Percentiles rank a stretch among this genome's conserved stretches.
phyloP scores from a whole-genome alignment of 2,329 filamentous ascomycete species.

The Xylariaceae sp. region DNA sequence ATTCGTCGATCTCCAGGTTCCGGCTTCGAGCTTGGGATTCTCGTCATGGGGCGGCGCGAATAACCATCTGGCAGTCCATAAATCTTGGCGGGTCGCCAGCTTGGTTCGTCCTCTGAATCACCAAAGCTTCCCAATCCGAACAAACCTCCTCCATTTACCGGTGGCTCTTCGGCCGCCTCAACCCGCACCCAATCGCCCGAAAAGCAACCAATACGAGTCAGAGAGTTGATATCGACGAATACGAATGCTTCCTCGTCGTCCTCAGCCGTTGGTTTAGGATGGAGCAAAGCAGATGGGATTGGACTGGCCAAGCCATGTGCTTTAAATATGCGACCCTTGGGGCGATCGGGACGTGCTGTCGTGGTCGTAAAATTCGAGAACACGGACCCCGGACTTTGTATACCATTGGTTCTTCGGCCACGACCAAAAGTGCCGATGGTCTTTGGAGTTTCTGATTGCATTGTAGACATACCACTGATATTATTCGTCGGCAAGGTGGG shows the following conservation, averaged over 20 bases:
- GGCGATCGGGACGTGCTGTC: conserved; percentile 68
- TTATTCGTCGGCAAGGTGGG: conserved; percentile 72
- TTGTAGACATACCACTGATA: conserved; percentile 72
- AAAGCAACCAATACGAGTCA: conserved; percentile 90
- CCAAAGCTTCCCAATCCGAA: conserved; percentile 65
- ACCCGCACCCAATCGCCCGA: conserved; percentile 95
- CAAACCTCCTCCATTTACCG: conserved; percentile 57
- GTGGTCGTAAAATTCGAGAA: conserved; percentile 83
- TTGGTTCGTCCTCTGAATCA: conserved; percentile 53
- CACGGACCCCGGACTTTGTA: conserved; percentile 78
- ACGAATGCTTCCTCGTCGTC: conserved; percentile 88
- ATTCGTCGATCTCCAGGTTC: conserved; percentile 43
- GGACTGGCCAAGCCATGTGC: conserved; percentile 66
- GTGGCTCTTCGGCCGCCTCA: conserved; percentile 70
- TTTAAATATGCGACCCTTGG: conserved; percentile 75
- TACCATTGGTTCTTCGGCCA: conserved; percentile 61
- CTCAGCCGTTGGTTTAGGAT: conserved; percentile 69
- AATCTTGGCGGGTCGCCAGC: conserved; percentile 80
- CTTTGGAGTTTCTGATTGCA: conserved; percentile 75
- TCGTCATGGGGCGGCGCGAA: conserved; percentile 53
- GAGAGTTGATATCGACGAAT: conserved; percentile 80
- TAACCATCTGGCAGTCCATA: conserved; percentile 81
- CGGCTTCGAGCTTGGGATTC: conserved; percentile 52
- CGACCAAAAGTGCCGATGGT: conserved; percentile 65
- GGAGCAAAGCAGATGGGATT: conserved; percentile 72